These are phyloP conservation scores for Carex pumila DNA, from an alignment of 176 grass and related monocot genomes.

Conservation along the genomic window DNA sequence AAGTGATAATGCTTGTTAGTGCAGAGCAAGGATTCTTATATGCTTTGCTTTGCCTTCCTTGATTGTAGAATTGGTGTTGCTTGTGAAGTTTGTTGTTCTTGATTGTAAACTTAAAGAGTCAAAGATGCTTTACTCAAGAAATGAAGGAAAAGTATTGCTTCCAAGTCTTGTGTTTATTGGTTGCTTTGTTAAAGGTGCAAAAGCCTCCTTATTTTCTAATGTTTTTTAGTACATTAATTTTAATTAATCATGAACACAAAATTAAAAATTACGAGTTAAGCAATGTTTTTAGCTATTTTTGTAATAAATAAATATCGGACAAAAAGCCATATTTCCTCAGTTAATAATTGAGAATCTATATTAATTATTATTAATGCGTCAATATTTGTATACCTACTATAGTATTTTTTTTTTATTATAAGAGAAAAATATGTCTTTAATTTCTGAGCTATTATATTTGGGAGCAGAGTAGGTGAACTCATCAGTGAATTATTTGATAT, in stretches of 20 bases:
- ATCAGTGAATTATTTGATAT: too few species aligned
- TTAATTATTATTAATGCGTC: too few species aligned
- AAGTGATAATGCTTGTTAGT: background rate
- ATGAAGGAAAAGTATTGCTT: background rate
- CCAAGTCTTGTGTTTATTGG: background rate
- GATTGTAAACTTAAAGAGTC: background rate
- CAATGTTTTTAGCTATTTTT: too few species aligned
- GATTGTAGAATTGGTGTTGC: constrained; percentile 6
- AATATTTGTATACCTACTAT: too few species aligned
- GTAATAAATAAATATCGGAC: too few species aligned
- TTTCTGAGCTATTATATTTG: too few species aligned
- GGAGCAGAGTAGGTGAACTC: too few species aligned
- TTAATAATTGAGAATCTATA: too few species aligned
- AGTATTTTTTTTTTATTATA: too few species aligned
- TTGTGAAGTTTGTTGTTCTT: background rate
- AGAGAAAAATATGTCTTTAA: too few species aligned
- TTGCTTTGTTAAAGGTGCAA: background rate
- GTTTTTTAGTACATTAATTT: background rate
- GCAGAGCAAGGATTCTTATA: constrained; percentile 16
- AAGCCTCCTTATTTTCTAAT: background rate
- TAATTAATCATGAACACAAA: background rate
- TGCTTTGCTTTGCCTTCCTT: constrained; percentile 26
- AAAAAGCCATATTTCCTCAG: too few species aligned
- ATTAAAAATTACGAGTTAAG: background rate
- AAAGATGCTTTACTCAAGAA: constrained; percentile 26